Base-by-base conservation (phyloP, 805 yeast genomes). In the Wickerhamiella hasegawae region DNA sequence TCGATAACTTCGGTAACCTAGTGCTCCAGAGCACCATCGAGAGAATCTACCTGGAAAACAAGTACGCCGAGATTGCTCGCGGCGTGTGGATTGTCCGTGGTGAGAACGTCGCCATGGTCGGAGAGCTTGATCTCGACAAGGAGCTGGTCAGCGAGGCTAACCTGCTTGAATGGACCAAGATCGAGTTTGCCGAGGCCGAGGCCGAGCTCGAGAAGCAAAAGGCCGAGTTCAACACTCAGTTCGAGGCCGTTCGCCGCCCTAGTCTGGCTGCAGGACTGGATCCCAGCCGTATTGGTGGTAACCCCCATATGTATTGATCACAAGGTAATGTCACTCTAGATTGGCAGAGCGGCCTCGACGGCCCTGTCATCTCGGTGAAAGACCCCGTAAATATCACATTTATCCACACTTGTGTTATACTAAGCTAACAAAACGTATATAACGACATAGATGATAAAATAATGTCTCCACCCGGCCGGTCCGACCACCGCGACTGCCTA, bases 81-180 rank as follows among this genome's bases (percentile, higher is more conserved):
- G 95, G 94, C 8, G 80, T 82, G 34, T 76, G 75, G 52, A 69
- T 90, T 60, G 76, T 90, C 28, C 77, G 98, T 58, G 98, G 98
- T 42, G 98, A 90, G 56, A 87, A 87, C 49, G 90, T 90, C 6
- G 90, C 85, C 8, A 71, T 85, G 73, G 55, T 90, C 53, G 98
- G 97, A 16, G 96, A 87, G 54, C 69, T 87, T 42, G 95, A 85
- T 55, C 78, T 83, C 42, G 94, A 82, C 51, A 69, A 62, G 42
- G 94, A 84, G 56, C 93, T 80, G 50, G 69, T 62, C 18, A 30
- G 39, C 17, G 51, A 48, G 32, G 37, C 31, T 4, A 12, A 35
- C 41, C 79, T 79, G 35, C 57, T 80, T 46, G 64, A 63, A 28
- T 63, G 73, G 55, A 61, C 66, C 42, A 71, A 69, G 51, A 63